Evolutionary conservation across 257 asterid species (phyloP).

Genomic region (Solanum bulbocastanum): DNA sequence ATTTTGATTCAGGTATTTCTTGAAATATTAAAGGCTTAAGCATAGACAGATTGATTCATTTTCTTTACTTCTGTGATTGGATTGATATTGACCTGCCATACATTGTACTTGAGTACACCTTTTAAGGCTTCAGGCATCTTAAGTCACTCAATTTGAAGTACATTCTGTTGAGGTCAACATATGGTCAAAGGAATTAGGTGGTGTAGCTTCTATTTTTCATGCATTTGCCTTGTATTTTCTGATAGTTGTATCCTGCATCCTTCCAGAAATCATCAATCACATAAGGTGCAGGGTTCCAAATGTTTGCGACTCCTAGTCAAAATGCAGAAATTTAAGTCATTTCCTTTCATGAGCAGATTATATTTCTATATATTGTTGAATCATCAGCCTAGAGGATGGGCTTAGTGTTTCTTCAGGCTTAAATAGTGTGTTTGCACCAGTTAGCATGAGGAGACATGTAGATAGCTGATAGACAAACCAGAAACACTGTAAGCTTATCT

Average conservation of each 20-base stretch:
- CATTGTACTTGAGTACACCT: neutral
- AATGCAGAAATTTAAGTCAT: neutral
- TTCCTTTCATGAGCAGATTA: neutral
- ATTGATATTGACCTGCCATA: neutral
- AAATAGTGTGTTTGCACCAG: neutral
- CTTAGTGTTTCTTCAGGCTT: neutral
- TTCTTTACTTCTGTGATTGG: neutral
- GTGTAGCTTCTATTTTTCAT: neutral
- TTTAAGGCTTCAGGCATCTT: neutral
- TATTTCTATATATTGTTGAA: neutral
- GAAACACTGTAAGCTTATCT: neutral
- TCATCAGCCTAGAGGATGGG: neutral
- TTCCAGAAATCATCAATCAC: neutral
- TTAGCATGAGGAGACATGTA: neutral
- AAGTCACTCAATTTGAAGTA: neutral
- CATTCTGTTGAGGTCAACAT: neutral
- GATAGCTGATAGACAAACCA: neutral
- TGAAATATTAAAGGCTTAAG: neutral
- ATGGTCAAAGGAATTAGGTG: neutral
- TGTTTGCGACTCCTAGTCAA: neutral
- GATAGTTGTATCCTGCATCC: neutral
- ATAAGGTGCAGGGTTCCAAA: neutral
- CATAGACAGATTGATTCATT: neutral
- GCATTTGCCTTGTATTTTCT: neutral
- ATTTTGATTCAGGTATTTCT: conserved; percentile 44